Percentiles rank a stretch among this genome's conserved stretches.
phyloP scores from a whole-genome alignment of 371 early-diverging fungal genomes.

The Globomyces sp. region DNA sequence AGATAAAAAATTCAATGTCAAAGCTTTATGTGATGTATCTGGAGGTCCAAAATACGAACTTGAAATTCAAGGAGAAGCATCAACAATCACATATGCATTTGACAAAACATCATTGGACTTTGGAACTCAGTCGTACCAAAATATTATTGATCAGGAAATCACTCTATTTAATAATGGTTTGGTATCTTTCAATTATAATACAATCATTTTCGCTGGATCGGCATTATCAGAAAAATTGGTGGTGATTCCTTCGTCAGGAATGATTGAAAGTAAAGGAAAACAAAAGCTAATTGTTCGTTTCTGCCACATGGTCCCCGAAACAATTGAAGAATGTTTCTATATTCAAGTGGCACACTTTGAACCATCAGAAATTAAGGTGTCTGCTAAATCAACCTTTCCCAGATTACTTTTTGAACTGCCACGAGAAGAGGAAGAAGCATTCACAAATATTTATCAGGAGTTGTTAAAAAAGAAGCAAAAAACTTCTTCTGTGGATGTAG shows the following conservation, averaged over 20 bases:
- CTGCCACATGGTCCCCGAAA: constrained; percentile 45
- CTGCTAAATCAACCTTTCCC: constrained; percentile 10
- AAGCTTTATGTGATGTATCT: constrained; percentile 45
- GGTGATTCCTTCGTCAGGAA: constrained; percentile 39
- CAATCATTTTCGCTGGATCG: constrained; percentile 30
- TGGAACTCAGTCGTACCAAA: constrained; percentile 45
- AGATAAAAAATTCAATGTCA: constrained; percentile 25
- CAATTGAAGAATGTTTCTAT: constrained; percentile 42
- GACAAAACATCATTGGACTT: constrained; percentile 38
- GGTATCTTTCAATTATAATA: constrained; percentile 43
- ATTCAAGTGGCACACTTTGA: constrained; percentile 52
- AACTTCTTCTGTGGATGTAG: not conserved
- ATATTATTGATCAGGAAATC: constrained; percentile 49
- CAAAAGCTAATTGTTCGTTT: constrained; percentile 43
- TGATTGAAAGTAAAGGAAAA: constrained; percentile 36
- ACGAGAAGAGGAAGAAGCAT: constrained; percentile 16
- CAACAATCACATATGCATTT: constrained; percentile 37
- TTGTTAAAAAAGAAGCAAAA: constrained; percentile 1
- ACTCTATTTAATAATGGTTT: constrained; percentile 46
- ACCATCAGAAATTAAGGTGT: constrained; percentile 40
- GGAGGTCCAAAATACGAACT: constrained; percentile 57
- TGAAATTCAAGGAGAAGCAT: constrained; percentile 44
- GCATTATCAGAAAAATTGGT: constrained; percentile 37
- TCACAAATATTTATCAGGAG: not conserved
- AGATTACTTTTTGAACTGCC: constrained; percentile 4